Base-by-base conservation (phyloP, 2,329 filamentous ascomycete genomes). In the Lasiodiplodia sp. region DNA sequence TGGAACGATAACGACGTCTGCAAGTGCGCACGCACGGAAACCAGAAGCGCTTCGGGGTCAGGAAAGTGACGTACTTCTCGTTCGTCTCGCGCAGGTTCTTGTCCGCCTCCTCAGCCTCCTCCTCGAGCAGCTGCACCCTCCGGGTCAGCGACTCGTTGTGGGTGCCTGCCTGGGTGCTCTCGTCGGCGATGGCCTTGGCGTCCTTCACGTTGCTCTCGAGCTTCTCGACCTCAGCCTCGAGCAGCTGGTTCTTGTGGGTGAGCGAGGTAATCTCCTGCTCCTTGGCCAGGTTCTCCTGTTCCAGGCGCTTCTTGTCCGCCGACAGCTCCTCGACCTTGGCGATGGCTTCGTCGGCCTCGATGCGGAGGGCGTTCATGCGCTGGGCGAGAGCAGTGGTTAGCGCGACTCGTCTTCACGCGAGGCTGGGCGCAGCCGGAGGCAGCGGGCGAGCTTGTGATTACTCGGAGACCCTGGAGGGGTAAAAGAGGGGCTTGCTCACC, bases 241-340 rank as follows among this genome's bases (percentile, higher is more conserved):
- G 91, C 71, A 97, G 87, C 78, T 90, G 89, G 85, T 97, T 97
- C 87, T 95, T 96, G 91, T 98, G 95, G 80, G 91, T 89, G 77
- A 98, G 89, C 66, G 96, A 98, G 74, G 92, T 96, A 82, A 98
- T 97, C 82, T 98, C 95, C 84, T 98, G 94, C 86, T 98, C 96
- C 87, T 98, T 98, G 80, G 91, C 87, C 71, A 97, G 87, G 82
- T 94, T 97, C 86, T 98, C 95, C 83, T 97, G 92, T 85, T 99
- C 94, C 72, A 98, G 88, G 67, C 84, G 82, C 88, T 97, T 98
- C 85, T 97, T 88, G 85, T 93, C 94, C 76, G 83, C 74, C 85
- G 96, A 90, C 74, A 97, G 89, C 84, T 98, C 95, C 80, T 97
- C 93, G 72, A 91, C 91, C 85, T 95, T 92, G 80, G 86, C 84